A percentile compares a stretch with the other conserved stretches of the same genome.
These are phyloP conservation scores for Apocynum venetum DNA, from an alignment of 257 asterid genomes.

Conservation along the genomic window DNA sequence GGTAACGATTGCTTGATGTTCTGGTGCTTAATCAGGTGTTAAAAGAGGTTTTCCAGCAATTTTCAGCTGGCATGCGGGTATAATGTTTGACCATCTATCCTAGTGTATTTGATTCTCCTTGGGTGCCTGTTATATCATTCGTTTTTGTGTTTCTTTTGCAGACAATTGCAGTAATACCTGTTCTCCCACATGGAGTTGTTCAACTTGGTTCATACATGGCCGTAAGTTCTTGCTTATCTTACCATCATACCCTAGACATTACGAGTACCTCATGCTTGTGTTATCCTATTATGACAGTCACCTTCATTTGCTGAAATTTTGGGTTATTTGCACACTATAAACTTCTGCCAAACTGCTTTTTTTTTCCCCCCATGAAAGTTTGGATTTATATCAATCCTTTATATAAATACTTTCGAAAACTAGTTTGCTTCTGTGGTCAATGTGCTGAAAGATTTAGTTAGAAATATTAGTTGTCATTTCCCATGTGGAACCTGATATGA, in stretches of 20 bases:
- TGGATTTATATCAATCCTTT: not conserved
- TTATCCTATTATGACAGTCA: not conserved
- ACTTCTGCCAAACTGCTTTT: not conserved
- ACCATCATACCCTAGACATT: not conserved
- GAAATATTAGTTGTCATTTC: not conserved
- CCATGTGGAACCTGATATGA: too few relatives aligned
- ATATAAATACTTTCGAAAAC: not conserved
- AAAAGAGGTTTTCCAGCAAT: constrained; percentile 60
- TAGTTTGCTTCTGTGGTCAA: not conserved
- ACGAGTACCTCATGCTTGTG: not conserved
- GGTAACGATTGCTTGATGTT: constrained; percentile 8
- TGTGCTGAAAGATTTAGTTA: not conserved
- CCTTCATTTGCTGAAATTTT: not conserved
- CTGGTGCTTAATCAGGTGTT: constrained; percentile 46
- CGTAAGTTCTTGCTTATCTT: constrained; percentile 31
- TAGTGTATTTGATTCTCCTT: not conserved
- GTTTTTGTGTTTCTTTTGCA: constrained; percentile 24
- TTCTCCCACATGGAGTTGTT: constrained; percentile 89
- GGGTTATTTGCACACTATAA: not conserved
- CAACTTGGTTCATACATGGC: constrained; percentile 71
- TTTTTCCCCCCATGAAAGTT: not conserved
- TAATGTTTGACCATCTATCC: not conserved
- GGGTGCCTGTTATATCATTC: constrained; percentile 2
- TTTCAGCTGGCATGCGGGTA: constrained; percentile 95
- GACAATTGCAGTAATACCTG: constrained; percentile 86